These are phyloP conservation scores for Helichrysum umbraculigerum DNA, from an alignment of 129 eudicot species.

Conservation along the genomic window DNA sequence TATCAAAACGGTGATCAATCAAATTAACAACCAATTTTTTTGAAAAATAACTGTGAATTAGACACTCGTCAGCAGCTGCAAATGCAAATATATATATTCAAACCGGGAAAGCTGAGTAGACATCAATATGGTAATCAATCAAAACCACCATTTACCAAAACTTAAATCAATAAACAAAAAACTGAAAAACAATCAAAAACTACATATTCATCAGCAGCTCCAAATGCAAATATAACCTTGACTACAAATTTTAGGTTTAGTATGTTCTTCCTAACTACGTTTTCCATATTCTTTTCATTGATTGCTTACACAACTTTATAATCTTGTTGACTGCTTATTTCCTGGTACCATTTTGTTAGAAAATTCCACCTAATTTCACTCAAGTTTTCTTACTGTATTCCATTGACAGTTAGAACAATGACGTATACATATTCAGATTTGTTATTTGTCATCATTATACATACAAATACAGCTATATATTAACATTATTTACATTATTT, in stretches of 20 bases:
- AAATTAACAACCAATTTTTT: conserved; percentile 1
- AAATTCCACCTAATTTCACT: background rate
- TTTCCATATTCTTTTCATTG: background rate
- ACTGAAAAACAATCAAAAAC: background rate
- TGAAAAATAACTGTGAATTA: background rate
- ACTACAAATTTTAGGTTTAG: background rate
- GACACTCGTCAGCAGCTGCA: background rate
- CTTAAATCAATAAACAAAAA: background rate
- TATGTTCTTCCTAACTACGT: background rate
- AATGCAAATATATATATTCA: background rate
- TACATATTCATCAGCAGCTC: background rate
- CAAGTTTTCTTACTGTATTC: background rate
- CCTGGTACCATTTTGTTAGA: background rate
- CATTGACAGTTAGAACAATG: background rate
- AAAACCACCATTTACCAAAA: background rate
- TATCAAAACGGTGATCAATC: background rate
- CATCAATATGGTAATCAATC: background rate
- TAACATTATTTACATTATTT: no score
- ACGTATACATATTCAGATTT: background rate
- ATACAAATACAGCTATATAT: no score
- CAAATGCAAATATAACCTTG: background rate
- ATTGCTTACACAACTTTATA: background rate
- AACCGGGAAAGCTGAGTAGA: background rate
- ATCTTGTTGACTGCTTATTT: background rate
- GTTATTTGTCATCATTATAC: background rate